Conservation (phyloP, 2,329 filamentous ascomycete species). For the Neonectria magnoliae region DNA sequence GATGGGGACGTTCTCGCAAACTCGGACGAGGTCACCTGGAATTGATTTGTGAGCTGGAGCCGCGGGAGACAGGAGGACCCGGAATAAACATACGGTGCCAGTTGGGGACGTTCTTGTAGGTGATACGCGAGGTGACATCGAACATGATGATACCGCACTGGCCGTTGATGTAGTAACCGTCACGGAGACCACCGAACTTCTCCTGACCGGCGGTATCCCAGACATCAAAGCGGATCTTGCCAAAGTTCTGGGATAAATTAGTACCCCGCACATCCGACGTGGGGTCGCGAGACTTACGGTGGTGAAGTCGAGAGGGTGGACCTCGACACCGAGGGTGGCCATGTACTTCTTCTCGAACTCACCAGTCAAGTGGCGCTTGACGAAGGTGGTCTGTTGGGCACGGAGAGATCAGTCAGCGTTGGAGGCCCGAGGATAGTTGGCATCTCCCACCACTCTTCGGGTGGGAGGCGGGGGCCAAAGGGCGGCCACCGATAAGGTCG, state of each 20-base stretch:
- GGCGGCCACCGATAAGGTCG: constrained; percentile 35
- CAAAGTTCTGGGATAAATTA: constrained; percentile 77
- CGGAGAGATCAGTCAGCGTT: constrained; percentile 31
- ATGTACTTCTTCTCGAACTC: constrained; percentile 99
- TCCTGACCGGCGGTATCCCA: constrained; percentile 99
- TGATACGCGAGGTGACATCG: constrained; percentile 98
- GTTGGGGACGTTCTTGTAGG: constrained; percentile 99
- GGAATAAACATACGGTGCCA: constrained; percentile 87
- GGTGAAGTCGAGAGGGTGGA: constrained; percentile 97
- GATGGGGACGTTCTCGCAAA: constrained; percentile 99
- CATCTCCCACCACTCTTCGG: constrained; percentile 25
- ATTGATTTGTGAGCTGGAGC: constrained; percentile 30
- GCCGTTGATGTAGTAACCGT: constrained; percentile 99
- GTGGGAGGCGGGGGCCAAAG: constrained; percentile 36
- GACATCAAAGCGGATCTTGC: constrained; percentile 97
- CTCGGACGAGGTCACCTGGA: constrained; percentile 93
- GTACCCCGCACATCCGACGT: constrained; percentile 37
- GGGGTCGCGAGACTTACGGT: constrained; percentile 75
- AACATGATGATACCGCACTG: constrained; percentile 99
- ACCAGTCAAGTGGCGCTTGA: constrained; percentile 99
- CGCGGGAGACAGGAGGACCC: background rate
- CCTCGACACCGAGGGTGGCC: constrained; percentile 98
- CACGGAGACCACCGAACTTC: constrained; percentile 99
- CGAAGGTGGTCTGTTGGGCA: constrained; percentile 87
- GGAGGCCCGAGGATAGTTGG: constrained; percentile 23